phyloP scores from a whole-genome alignment of 2,329 filamentous ascomycete species.

The Ceratocystis albifundus region DNA sequence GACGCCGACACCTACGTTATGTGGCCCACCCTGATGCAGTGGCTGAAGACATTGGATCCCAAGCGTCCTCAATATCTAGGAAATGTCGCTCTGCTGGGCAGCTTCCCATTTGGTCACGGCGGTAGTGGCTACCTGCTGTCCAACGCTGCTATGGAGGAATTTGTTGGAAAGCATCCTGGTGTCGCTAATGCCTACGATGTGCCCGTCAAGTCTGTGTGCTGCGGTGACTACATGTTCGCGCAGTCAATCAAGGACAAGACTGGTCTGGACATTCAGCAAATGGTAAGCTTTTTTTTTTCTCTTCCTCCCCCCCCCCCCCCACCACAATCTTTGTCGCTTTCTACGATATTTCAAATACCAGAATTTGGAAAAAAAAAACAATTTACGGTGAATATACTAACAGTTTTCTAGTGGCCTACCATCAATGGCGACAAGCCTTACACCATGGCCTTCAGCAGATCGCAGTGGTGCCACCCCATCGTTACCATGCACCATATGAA shows the following conservation, averaged over 20 bases:
- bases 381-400: background rate
- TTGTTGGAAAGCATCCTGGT: constrained; percentile 34
- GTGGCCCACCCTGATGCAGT: constrained; percentile 41
- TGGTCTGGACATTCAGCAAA: constrained; percentile 33
- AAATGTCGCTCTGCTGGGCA: constrained; percentile 35
- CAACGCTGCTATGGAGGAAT: constrained; percentile 39
- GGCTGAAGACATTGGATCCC: constrained; percentile 37
- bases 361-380: background rate
- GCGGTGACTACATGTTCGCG: constrained; percentile 42
- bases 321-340: background rate
- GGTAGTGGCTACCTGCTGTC: constrained; percentile 46
- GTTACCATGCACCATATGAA: constrained; percentile 46
- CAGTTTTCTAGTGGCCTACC: constrained; percentile 37
- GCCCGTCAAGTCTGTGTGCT: constrained; percentile 35
- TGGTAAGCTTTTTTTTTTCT: constrained; percentile 30
- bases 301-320: too few relatives aligned
- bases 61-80: constrained; percentile 40
- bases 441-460: constrained; percentile 37
- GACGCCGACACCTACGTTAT: constrained; percentile 49
- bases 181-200: constrained; percentile 39
- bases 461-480: constrained; percentile 46
- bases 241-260: constrained; percentile 37
- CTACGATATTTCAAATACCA: background rate
- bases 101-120: constrained; percentile 42
- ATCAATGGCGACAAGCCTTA: constrained; percentile 46